A percentile compares a stretch with the other conserved stretches of the same genome.
These are phyloP conservation scores for Mycocentrospora acerina DNA, from an alignment of 2,329 filamentous ascomycete species.

Conservation along the genomic window DNA sequence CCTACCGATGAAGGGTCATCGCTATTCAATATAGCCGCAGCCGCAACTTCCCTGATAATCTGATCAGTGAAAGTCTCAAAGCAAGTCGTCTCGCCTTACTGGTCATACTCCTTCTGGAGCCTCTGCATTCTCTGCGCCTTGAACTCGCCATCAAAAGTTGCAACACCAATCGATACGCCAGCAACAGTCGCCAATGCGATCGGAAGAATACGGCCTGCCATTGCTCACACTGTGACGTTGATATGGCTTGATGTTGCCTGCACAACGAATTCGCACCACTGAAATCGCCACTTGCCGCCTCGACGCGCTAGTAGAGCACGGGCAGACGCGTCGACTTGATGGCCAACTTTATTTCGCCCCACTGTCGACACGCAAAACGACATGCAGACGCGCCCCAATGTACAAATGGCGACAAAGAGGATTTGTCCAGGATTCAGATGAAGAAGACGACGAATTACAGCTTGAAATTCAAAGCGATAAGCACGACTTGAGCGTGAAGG, in stretches of 20 bases:
- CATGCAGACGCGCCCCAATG: constrained; percentile 46
- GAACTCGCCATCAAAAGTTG: constrained; percentile 39
- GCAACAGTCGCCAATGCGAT: constrained; percentile 32
- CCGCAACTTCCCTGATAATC: constrained; percentile 25
- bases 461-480: constrained; percentile 26
- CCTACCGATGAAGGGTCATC: constrained; percentile 15
- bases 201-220: constrained; percentile 39
- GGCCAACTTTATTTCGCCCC: constrained; percentile 16
- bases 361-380: constrained; percentile 23
- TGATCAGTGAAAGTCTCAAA: constrained; percentile 12
- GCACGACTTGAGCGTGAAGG: constrained; percentile 11
- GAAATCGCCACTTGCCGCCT: constrained; percentile 16
- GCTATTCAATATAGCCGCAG: constrained; percentile 19
- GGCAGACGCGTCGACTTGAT: constrained; percentile 28
- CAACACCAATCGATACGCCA: constrained; percentile 36
- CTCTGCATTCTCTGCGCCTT: constrained; percentile 33
- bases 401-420: constrained; percentile 52
- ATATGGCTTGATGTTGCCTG: not conserved
- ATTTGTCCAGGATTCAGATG: constrained; percentile 55
- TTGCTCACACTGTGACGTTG: constrained; percentile 7
- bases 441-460: constrained; percentile 45
- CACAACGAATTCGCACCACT: constrained; percentile 22
- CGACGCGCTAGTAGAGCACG: constrained; percentile 24
- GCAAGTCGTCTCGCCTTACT: constrained; percentile 15
- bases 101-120: constrained; percentile 36